A percentile compares a stretch with the other conserved stretches of the same genome.
Conservation (phyloP, 306 rosid species). For the Abrus precatorius region DNA sequence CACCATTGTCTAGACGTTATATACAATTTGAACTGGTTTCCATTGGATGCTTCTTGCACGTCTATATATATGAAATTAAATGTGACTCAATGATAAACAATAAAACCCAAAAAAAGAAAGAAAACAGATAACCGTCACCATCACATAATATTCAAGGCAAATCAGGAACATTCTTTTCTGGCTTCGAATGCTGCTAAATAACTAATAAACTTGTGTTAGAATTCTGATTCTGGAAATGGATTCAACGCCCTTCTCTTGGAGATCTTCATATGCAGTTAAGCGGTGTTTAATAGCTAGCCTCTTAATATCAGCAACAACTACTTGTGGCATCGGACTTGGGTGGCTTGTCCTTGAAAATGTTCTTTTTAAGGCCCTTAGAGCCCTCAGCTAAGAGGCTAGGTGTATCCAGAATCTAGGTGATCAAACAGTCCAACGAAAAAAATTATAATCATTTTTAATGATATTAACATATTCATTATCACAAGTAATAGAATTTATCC, state of each 20-base stretch:
- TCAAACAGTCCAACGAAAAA: conserved; percentile 34
- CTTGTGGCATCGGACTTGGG: conserved; percentile 60
- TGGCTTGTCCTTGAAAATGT: conserved; percentile 81
- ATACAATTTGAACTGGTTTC: conserved; percentile 39
- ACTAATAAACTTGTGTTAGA: conserved; percentile 40
- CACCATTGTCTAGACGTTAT: conserved; percentile 8
- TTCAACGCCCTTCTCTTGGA: conserved; percentile 27
- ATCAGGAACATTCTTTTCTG: conserved; percentile 26
- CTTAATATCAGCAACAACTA: conserved; percentile 79
- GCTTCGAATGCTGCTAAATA: conserved; percentile 31
- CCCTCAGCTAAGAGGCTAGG: conserved; percentile 95
- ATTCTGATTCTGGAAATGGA: conserved; percentile 43
- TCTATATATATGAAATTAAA: conserved; percentile 25
- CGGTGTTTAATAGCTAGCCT: conserved; percentile 9
- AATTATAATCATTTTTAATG: conserved; percentile 13
- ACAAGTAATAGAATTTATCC: neutral
- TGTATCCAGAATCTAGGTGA: conserved; percentile 90
- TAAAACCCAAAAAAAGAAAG: neutral
- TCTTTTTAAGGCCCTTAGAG: conserved; percentile 75
- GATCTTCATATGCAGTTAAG: conserved; percentile 25
- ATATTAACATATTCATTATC: conserved; percentile 6
- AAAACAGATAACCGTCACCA: neutral
- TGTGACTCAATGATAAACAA: conserved; percentile 27
- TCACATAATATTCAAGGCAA: conserved; percentile 37
- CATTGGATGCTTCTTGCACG: conserved; percentile 37